These are phyloP conservation scores for Harrya chromipes DNA, from an alignment of 768 basidiomycete species.

Conservation along the genomic window DNA sequence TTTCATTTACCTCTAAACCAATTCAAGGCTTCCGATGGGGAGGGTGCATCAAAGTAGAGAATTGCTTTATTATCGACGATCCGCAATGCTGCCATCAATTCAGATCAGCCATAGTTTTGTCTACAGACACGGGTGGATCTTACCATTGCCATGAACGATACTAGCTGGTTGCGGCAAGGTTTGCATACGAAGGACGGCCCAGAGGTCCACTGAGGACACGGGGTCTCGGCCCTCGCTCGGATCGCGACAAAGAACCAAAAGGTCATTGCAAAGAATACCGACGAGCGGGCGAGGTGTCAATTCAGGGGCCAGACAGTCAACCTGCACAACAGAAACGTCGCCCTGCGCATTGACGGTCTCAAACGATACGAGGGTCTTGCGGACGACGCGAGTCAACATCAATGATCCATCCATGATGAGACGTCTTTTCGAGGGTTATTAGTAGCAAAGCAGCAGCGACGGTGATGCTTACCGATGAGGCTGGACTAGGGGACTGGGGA, in stretches of 20 bases:
- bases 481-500: slow-evolving; percentile 96
- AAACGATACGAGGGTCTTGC: slow-evolving; percentile 78
- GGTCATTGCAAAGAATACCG: slow-evolving; percentile 88
- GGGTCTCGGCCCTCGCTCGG: slow-evolving; percentile 79
- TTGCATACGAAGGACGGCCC: slow-evolving; percentile 96
- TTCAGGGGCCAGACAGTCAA: slow-evolving; percentile 88
- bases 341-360: slow-evolving; percentile 78
- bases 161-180: slow-evolving; percentile 87
- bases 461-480: slow-evolving; percentile 73
- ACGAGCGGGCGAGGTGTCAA: slow-evolving; percentile 74
- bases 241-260: slow-evolving; percentile 89
- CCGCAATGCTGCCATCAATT: slow-evolving; percentile 56
- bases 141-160: slow-evolving; percentile 85
- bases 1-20: slow-evolving; percentile 76
- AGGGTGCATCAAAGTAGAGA: slow-evolving; percentile 82
- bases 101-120: slow-evolving; percentile 5
- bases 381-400: slow-evolving; percentile 83
- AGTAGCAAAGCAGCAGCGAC: neutral
- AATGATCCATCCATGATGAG: slow-evolving; percentile 92
- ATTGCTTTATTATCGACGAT: slow-evolving; percentile 92
- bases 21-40: slow-evolving; percentile 79
- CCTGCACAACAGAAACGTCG: slow-evolving; percentile 77
- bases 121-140: slow-evolving; percentile 11
- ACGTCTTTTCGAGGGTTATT: slow-evolving; percentile 47
- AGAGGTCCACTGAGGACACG: slow-evolving; percentile 78